Evolutionary conservation across 2,329 filamentous ascomycete species (phyloP), one percentile per base, ranked within the genome.

Genomic region (Dothideomycetes sp.): DNA sequence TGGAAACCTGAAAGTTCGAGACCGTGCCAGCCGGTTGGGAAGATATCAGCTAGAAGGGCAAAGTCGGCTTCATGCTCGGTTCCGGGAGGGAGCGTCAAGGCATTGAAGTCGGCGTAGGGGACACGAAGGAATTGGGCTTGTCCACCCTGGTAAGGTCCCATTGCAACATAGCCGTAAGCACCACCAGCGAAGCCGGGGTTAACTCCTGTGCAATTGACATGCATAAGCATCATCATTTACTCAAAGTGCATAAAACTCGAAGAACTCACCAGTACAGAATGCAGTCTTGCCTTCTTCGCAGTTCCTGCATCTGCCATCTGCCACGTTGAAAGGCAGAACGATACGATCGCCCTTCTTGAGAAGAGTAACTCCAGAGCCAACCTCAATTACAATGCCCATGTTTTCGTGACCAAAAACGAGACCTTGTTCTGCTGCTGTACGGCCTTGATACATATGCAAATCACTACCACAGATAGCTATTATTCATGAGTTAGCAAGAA

Each of bases 21-120:
- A 1, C 71, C 73, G 44, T 76, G 71, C 74, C 74, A 78, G 9
- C 71, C 72, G 0, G 64, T 68, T 1, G 64, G 61, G 41, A 68
- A 70, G 32, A 67, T 71, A 42, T 71, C 69, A 1, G 69, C 68
- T 3, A 72, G 53, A 7, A 71, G 48, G 6, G 63, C 71, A 47
- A 77, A 80, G 49, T 80, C 77, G 0, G 70, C 64, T 52, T 82
- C 78, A 33, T 78, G 64, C 46, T 79, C 74, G 12, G 63, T 76
- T 1, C 76, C 77, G 5, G 69, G 61, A 1, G 78, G 78, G 2
- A 83, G 60, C 39, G 71, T 71, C 22, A 82, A 57, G 5, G 73
- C 73, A 45, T 82, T 82, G 60, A 80, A 80, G 52, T 82, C 78
- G 1, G 78, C 78, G 43, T 74, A 81, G 0, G 78, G 78, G 2